phyloP scores from a whole-genome alignment of 176 grass and related monocot species.

The Phoenix dactylifera region DNA sequence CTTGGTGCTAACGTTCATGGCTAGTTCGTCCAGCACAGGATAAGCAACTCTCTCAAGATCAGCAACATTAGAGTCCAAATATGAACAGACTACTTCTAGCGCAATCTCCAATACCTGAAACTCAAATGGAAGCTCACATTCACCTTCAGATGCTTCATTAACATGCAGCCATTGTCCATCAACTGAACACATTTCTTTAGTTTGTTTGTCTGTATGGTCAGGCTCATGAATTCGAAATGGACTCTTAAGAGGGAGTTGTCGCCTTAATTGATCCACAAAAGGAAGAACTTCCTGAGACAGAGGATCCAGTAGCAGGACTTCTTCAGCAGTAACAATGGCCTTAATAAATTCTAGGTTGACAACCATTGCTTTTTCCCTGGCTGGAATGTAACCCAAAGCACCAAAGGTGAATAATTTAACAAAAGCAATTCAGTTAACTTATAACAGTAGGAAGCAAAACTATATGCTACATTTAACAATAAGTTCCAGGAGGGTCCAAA shows the following conservation, averaged over 20 bases:
- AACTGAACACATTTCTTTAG: slow-evolving; percentile 10
- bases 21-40: slow-evolving; percentile 83
- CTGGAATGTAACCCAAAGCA: slow-evolving; percentile 31
- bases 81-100: slow-evolving; percentile 56
- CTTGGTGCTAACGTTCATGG: slow-evolving; percentile 86
- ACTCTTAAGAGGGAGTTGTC: slow-evolving; percentile 52
- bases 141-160: slow-evolving; percentile 44
- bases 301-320: slow-evolving; percentile 82
- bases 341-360: slow-evolving; percentile 88
- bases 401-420: slow-evolving; percentile 5
- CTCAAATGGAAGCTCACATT: slow-evolving; percentile 80
- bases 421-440: background rate
- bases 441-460: too few relatives aligned
- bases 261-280: slow-evolving; percentile 82
- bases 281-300: slow-evolving; percentile 60
- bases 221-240: slow-evolving; percentile 24
- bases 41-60: slow-evolving; percentile 70
- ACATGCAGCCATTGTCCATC: slow-evolving; percentile 22
- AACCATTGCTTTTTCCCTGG: slow-evolving; percentile 90
- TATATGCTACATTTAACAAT: too few relatives aligned
- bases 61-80: slow-evolving; percentile 48
- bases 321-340: slow-evolving; percentile 86
- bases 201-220: slow-evolving; percentile 22
- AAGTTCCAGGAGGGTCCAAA: too few relatives aligned
- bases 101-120: slow-evolving; percentile 97